These are phyloP conservation scores for Sugiyamaella xylanicola DNA, from an alignment of 1,139 yeast species.

Conservation along the genomic window DNA sequence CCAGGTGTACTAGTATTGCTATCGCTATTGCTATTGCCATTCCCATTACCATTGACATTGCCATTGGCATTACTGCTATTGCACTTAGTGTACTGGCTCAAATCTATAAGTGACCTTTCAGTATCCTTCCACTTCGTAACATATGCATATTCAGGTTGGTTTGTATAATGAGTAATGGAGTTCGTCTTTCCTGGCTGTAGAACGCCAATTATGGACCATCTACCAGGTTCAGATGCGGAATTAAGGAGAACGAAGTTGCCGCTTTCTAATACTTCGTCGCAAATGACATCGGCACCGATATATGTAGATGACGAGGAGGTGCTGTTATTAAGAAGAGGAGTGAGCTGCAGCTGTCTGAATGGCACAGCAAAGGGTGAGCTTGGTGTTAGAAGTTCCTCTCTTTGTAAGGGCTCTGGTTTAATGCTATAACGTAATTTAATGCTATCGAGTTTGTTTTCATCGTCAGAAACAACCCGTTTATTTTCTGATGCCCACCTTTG, in stretches of 20 bases:
- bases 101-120: conserved; percentile 23
- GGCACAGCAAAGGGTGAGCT: not conserved
- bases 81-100: not conserved
- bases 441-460: conserved; percentile 21
- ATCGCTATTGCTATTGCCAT: conserved; percentile 3
- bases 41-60: not conserved
- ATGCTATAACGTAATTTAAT: conserved; percentile 30
- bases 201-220: conserved; percentile 83
- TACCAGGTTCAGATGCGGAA: conserved; percentile 79
- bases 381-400: not conserved
- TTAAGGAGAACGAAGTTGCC: conserved; percentile 61
- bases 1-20: conserved; percentile 16
- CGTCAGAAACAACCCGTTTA: conserved; percentile 17
- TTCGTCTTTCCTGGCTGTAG: conserved; percentile 57
- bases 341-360: not conserved
- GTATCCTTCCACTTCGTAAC: conserved; percentile 41
- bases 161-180: conserved; percentile 66
- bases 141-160: conserved; percentile 31
- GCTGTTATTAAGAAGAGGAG: not conserved
- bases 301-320: not conserved
- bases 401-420: conserved; percentile 30
- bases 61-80: conserved; percentile 9
- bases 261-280: conserved; percentile 19
- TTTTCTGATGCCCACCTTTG: conserved; percentile 25
- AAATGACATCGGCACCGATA: conserved; percentile 19